Conservation (phyloP, 176 grass and related monocot genomes). For the Elymus sibiricus region DNA sequence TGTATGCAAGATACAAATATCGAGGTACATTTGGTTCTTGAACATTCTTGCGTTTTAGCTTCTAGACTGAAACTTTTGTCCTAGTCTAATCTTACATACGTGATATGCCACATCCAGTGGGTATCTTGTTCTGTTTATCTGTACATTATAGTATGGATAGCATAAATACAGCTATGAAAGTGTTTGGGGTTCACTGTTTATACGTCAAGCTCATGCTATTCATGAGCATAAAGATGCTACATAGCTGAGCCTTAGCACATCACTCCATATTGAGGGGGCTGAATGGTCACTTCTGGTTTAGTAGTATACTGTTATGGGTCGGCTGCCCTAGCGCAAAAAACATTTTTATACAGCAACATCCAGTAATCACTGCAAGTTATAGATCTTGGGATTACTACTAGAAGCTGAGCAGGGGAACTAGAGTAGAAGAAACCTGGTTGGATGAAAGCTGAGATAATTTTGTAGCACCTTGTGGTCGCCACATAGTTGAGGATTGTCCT, state of each 20-base stretch:
- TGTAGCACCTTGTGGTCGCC: not conserved
- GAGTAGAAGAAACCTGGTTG: not conserved
- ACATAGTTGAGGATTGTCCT: not conserved
- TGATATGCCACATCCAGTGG: slow-evolving; percentile 14
- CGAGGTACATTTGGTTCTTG: slow-evolving; percentile 41
- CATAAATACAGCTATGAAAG: not conserved
- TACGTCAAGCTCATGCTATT: slow-evolving; percentile 18
- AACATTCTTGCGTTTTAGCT: slow-evolving; percentile 8
- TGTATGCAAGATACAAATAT: slow-evolving; percentile 21
- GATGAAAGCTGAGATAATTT: not conserved
- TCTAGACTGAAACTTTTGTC: not conserved
- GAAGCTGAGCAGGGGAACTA: not conserved
- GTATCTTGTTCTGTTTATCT: not conserved
- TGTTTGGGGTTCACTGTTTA: not conserved
- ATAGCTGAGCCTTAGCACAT: not conserved
- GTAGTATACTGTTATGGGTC: not conserved
- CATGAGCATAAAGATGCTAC: not conserved
- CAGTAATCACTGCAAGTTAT: not conserved
- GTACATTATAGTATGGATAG: not conserved
- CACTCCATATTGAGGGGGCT: slow-evolving; percentile 6
- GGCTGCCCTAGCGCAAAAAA: not conserved
- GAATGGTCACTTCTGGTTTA: slow-evolving; percentile 6
- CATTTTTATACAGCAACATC: not conserved
- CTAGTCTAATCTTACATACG: not conserved
- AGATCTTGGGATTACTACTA: not conserved